phyloP scores from a whole-genome alignment of 306 rosid genomes.

The Dryas drummondii region DNA sequence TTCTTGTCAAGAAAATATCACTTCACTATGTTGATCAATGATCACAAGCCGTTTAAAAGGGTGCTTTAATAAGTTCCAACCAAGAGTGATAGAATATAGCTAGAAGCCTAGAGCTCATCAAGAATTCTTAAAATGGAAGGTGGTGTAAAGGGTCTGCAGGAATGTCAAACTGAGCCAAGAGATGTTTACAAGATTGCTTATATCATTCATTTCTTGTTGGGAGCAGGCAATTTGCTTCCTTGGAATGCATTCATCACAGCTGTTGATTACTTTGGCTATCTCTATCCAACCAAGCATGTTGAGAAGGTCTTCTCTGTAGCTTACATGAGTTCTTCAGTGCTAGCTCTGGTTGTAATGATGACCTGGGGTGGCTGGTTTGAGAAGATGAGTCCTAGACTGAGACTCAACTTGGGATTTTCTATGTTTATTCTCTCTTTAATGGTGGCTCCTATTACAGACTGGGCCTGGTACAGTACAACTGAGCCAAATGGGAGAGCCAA shows the following conservation, averaged over 20 bases:
- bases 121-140: conserved; percentile 47
- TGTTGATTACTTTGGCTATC: conserved; percentile 77
- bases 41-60: conserved; percentile 2
- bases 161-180: conserved; percentile 42
- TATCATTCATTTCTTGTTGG: conserved; percentile 83
- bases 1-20: conserved; percentile 42
- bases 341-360: conserved; percentile 59
- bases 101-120: not conserved
- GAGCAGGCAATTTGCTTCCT: conserved; percentile 87
- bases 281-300: conserved; percentile 66
- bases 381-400: conserved; percentile 49
- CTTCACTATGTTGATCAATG: conserved; percentile 7
- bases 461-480: conserved; percentile 37
- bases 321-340: conserved; percentile 66
- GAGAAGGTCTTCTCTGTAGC: conserved; percentile 89
- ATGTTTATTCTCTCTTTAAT: conserved; percentile 61
- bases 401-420: conserved; percentile 60
- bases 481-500: conserved; percentile 31
- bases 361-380: conserved; percentile 63
- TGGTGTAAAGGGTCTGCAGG: conserved; percentile 34
- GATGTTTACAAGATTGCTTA: conserved; percentile 66
- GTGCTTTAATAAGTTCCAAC: conserved; percentile 27
- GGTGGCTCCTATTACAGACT: conserved; percentile 65
- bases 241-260: conserved; percentile 98
- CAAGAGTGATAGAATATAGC: not conserved